phyloP scores from a whole-genome alignment of 768 basidiomycete species.

The Naganishia kalamii region DNA sequence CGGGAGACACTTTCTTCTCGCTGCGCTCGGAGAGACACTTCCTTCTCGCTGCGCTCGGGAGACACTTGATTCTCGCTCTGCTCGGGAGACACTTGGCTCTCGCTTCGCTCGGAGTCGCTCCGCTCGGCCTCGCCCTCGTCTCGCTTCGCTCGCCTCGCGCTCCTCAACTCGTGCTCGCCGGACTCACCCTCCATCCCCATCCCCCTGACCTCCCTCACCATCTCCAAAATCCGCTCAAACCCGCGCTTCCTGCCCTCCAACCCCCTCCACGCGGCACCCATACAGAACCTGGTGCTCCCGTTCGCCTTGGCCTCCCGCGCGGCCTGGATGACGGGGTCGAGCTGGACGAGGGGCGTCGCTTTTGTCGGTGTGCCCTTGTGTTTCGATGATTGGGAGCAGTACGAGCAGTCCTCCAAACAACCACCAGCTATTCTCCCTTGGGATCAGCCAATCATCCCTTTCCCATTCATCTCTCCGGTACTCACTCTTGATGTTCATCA shows the following conservation, averaged over 20 bases:
- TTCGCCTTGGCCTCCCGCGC: conserved; percentile 91
- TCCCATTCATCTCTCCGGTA: conserved; percentile 21
- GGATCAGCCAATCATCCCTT: not conserved
- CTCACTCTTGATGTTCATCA: conserved; percentile 98
- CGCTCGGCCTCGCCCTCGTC: not conserved
- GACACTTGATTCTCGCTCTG: too few species aligned
- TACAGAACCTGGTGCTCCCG: conserved; percentile 95
- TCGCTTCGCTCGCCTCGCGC: not conserved
- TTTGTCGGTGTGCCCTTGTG: conserved; percentile 74
- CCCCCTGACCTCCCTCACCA: conserved; percentile 69
- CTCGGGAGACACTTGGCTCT: not conserved
- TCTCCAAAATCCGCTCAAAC: conserved; percentile 83
- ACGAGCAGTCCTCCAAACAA: conserved; percentile 93
- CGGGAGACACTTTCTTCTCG: not conserved
- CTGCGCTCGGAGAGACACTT: too few species aligned
- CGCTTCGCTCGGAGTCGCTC: not conserved
- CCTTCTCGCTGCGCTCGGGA: too few species aligned
- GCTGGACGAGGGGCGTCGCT: conserved; percentile 75
- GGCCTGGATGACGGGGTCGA: conserved; percentile 87
- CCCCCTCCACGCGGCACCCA: conserved; percentile 98
- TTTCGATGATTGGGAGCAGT: conserved; percentile 95
- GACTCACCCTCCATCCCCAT: conserved; percentile 82
- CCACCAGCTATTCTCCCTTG: conserved; percentile 67
- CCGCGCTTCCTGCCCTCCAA: conserved; percentile 85
- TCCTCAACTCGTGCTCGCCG: not conserved